These are phyloP conservation scores for Blastobotrys mokoenaii DNA, from an alignment of 805 yeast genomes.

Conservation along the genomic window DNA sequence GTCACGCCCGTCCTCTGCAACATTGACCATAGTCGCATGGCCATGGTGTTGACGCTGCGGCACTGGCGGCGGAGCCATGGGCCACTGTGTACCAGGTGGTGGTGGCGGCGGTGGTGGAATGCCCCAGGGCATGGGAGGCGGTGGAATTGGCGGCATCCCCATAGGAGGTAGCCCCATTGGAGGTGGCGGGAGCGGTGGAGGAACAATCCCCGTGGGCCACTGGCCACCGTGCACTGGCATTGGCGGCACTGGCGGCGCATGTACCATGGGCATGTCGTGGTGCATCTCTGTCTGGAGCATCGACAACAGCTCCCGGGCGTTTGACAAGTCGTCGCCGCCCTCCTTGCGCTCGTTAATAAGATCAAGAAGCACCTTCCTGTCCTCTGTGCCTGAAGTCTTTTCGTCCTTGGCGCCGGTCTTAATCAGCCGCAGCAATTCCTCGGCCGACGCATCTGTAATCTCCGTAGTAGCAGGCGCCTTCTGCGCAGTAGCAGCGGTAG, in stretches of 20 bases:
- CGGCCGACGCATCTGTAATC: not conserved
- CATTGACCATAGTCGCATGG: slow-evolving; percentile 3
- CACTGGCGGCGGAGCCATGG: not conserved
- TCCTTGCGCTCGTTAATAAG: slow-evolving; percentile 13
- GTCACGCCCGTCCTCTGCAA: slow-evolving; percentile 1
- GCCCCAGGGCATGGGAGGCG: not conserved
- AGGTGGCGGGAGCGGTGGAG: slow-evolving; percentile 7
- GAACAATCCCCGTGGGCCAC: not conserved
- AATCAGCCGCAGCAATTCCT: not conserved
- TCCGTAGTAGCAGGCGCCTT: not conserved
- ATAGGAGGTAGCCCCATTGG: slow-evolving; percentile 1
- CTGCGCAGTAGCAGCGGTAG: slow-evolving; percentile 13
- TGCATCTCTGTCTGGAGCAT: slow-evolving; percentile 20
- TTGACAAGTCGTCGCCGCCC: slow-evolving; percentile 16
- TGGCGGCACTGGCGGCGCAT: slow-evolving; percentile 6
- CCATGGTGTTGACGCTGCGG: not conserved
- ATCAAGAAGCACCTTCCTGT: slow-evolving; percentile 20
- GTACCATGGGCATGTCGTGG: not conserved
- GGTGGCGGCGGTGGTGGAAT: slow-evolving; percentile 15
- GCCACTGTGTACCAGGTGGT: slow-evolving; percentile 1
- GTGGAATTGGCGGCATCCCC: slow-evolving; percentile 5
- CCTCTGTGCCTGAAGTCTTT: slow-evolving; percentile 6
- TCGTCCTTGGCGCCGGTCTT: not conserved
- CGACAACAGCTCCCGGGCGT: slow-evolving; percentile 25
- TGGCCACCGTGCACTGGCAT: too few relatives aligned